These are phyloP conservation scores for Colletotrichum gloeosporioides DNA, from an alignment of 2,329 filamentous ascomycete genomes.

Conservation along the genomic window DNA sequence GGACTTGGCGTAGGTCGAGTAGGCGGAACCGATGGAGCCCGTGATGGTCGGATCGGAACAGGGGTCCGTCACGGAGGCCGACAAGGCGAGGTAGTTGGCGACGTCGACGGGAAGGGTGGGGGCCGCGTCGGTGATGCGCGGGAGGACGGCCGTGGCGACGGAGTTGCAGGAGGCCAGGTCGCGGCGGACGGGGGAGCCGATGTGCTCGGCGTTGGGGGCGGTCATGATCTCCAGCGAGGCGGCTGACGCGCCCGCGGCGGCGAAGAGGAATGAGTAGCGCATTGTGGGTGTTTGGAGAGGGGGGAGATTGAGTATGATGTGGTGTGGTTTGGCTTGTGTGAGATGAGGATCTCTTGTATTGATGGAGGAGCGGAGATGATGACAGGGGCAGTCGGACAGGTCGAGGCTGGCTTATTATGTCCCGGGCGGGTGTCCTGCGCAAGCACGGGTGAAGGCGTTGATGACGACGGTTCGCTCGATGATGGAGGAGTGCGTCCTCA, in stretches of 20 bases:
- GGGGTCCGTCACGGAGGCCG: slow-evolving; percentile 22
- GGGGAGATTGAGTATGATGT: neutral
- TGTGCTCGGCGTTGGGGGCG: neutral
- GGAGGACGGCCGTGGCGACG: slow-evolving; percentile 23
- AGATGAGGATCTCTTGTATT: neutral
- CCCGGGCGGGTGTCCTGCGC: neutral
- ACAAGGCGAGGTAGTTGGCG: slow-evolving; percentile 25
- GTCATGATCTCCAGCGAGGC: neutral
- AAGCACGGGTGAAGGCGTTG: neutral
- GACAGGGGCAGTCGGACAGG: neutral
- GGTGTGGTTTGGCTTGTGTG: neutral
- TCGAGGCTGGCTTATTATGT: neutral
- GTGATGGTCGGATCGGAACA: slow-evolving; percentile 32
- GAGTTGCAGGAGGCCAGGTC: slow-evolving; percentile 18
- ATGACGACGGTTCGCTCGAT: neutral
- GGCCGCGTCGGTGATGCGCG: slow-evolving; percentile 22
- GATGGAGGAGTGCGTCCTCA: neutral
- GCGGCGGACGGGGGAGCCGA: neutral
- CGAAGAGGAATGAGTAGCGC: neutral
- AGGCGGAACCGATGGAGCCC: slow-evolving; percentile 29
- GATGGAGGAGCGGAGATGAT: neutral
- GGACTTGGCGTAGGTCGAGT: slow-evolving; percentile 26
- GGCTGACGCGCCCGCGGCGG: neutral
- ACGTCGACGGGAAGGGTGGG: slow-evolving; percentile 26
- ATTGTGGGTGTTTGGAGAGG: neutral